Evolutionary conservation across 371 early-diverging fungal genomes (phyloP), one percentile per base, ranked within the genome.

Genomic region (Mucor piriformis): DNA sequence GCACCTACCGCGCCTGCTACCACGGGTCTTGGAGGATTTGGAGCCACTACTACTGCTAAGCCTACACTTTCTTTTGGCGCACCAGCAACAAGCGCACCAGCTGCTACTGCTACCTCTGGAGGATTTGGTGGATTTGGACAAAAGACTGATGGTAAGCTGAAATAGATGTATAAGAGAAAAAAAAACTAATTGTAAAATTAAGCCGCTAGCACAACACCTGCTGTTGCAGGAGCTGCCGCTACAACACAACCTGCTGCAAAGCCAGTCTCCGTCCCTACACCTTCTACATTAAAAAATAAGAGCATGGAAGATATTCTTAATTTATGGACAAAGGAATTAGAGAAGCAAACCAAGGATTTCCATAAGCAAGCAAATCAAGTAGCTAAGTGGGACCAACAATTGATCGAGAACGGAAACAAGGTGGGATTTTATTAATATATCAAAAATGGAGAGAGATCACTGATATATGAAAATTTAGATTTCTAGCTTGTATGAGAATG

Each of bases 271-370:
- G 73, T 74, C 13, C 67, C 81, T 42, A 79, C 74, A 24, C 82
- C 83, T 10, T 70, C 78, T 35, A 63, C 80, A 23, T 76, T 95
- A 51, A 93, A 92, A 71, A 92, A 90, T 64, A 89, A 86, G 69
- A 87, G 89, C 10, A 84, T 97, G 81, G 94, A 92, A 61, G 95
- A 94, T 57, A 90, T 97, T 35, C 72, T 94, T 48, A 89, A 91
- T 50, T 79, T 85, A 64, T 97, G 95, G 95, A 90, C 88, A 15
- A 76, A 76, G 29, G 93, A 95, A 63, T 76, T 97, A 46, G 86
- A 91, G 34, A 77, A 75, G 47, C 86, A 88, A 54, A 88, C 93
- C 0, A 82, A 82, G 15, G 89, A 91, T 35, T 97, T 97, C 81
- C 94, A 93, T 55, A 81, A 81, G 24, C 92, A 92, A 73, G 96